Evolutionary conservation across 371 early-diverging fungal genomes (phyloP), one percentile per base, ranked within the genome.

Genomic region (Haplosporangium sp.): DNA sequence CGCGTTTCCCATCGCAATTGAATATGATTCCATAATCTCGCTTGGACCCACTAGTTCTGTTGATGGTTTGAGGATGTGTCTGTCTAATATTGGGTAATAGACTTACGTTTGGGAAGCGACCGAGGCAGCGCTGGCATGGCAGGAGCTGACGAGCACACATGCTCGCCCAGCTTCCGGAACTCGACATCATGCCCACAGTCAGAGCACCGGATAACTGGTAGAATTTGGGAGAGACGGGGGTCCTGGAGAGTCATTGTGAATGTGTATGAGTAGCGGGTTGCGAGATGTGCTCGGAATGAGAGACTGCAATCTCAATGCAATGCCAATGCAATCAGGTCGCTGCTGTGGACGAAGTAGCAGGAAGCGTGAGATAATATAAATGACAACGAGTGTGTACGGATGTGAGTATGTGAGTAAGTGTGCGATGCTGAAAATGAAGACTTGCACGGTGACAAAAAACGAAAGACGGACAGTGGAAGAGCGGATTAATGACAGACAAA

Each of bases 101-200:
- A 73, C 74, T 61, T 79, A 72, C 74, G 62, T 23, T 51, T 74
- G 53, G 55, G 81, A 21, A 57, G 11, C 54, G 20, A 83, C 80
- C 38, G 23, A 8, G 89, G 89, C 29, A 89, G 56, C 13, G 81
- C 64, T 37, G 91, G 91, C 48, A 90, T 73, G 40, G 86, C 81
- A 18, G 89, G 91, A 56, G 84, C 84, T 47, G 82, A 84, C 11
- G 85, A 73, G 57, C 91, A 90, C 14, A 86, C 73, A 67, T 90
- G 91, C 50, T 87, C 87, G 46, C 86, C 86, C 47, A 90, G 69
- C 56, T 79, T 80, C 12, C 87, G 85, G 59, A 89, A 85, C 55
- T 85, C 85, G 37, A 90, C 86, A 62, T 86, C 86, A 61, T 83
- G 69, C 41, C 89, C 91, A 81, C 91, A 90, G 67, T 89, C 88